A percentile compares a stretch with the other conserved stretches of the same genome.
These are phyloP conservation scores for Ascochyta rabiei DNA, from an alignment of 2,329 filamentous ascomycete genomes.

Conservation along the genomic window DNA sequence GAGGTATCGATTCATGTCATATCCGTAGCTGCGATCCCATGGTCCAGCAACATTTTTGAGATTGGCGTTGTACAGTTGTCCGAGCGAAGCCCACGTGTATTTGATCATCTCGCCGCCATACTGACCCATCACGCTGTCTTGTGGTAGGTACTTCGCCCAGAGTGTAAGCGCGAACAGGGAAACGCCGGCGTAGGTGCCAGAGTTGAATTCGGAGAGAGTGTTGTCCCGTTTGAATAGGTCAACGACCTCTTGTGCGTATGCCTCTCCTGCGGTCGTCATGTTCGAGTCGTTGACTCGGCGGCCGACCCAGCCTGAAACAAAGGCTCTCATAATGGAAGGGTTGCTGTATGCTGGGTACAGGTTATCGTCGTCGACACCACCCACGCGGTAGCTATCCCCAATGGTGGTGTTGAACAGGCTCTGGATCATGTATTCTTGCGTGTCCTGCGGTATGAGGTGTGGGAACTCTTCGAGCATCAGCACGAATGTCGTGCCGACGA, in stretches of 20 bases:
- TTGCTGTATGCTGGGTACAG: slow-evolving; percentile 68
- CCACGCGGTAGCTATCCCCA: slow-evolving; percentile 67
- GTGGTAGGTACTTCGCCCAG: slow-evolving; percentile 65
- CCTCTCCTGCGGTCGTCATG: slow-evolving; percentile 64
- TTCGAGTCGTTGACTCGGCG: slow-evolving; percentile 60
- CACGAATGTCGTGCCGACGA: slow-evolving; percentile 65
- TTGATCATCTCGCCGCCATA: slow-evolving; percentile 60
- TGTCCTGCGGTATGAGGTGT: slow-evolving; percentile 51
- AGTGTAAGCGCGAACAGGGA: slow-evolving; percentile 64
- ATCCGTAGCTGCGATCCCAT: slow-evolving; percentile 69
- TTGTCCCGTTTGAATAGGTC: slow-evolving; percentile 61
- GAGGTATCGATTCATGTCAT: slow-evolving; percentile 67
- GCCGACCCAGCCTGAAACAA: slow-evolving; percentile 65
- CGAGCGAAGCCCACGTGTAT: slow-evolving; percentile 60
- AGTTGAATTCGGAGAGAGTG: slow-evolving; percentile 68
- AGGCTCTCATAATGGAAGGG: slow-evolving; percentile 66
- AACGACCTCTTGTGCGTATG: slow-evolving; percentile 62
- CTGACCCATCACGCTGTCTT: slow-evolving; percentile 59
- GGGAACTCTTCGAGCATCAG: slow-evolving; percentile 65
- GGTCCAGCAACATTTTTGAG: slow-evolving; percentile 68
- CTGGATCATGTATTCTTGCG: slow-evolving; percentile 56
- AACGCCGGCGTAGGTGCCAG: slow-evolving; percentile 67
- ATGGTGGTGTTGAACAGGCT: slow-evolving; percentile 62
- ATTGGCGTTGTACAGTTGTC: slow-evolving; percentile 62
- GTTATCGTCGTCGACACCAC: slow-evolving; percentile 65